A percentile compares a stretch with the other conserved stretches of the same genome.
Evolutionary conservation across 2,329 filamentous ascomycete species (phyloP).

Genomic region (Madurella fahalii): DNA sequence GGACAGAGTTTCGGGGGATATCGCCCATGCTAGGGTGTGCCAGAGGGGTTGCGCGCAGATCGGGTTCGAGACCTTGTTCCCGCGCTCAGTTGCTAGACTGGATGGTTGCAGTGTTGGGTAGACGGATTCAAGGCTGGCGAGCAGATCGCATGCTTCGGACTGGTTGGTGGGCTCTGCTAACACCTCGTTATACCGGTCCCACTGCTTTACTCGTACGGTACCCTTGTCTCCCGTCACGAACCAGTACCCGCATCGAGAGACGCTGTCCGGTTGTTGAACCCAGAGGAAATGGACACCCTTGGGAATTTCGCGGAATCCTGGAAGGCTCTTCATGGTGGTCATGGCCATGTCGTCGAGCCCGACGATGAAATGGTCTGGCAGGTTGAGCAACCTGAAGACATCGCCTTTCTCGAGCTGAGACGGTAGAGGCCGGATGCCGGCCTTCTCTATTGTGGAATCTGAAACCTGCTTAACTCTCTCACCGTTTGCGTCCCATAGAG

Average conservation of each 20-base stretch:
- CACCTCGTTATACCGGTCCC: slow-evolving; percentile 54
- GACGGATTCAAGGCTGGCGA: slow-evolving; percentile 37
- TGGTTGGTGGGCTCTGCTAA: slow-evolving; percentile 44
- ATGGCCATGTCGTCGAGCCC: slow-evolving; percentile 52
- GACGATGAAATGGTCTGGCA: slow-evolving; percentile 49
- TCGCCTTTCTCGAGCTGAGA: slow-evolving; percentile 41
- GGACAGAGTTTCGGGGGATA: slow-evolving; percentile 43
- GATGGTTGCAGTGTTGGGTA: slow-evolving; percentile 45
- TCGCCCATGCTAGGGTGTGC: slow-evolving; percentile 47
- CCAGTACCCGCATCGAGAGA: slow-evolving; percentile 57
- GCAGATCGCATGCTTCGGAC: slow-evolving; percentile 44
- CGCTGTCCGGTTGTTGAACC: slow-evolving; percentile 46
- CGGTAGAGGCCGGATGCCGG: background rate
- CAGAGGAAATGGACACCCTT: slow-evolving; percentile 57
- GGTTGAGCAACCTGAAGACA: slow-evolving; percentile 48
- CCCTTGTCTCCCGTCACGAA: slow-evolving; percentile 38
- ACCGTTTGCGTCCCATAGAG: background rate
- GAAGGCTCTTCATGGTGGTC: slow-evolving; percentile 38
- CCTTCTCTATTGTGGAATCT: background rate
- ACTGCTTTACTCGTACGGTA: slow-evolving; percentile 46
- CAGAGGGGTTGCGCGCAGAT: slow-evolving; percentile 36
- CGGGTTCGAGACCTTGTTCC: slow-evolving; percentile 1
- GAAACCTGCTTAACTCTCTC: slow-evolving; percentile 5
- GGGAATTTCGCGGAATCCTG: slow-evolving; percentile 53
- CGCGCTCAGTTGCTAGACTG: slow-evolving; percentile 25